Percentiles rank a stretch among this genome's conserved stretches.
Evolutionary conservation across 441 rosid genomes (phyloP).

Genomic region (Gossypium trilobum): DNA sequence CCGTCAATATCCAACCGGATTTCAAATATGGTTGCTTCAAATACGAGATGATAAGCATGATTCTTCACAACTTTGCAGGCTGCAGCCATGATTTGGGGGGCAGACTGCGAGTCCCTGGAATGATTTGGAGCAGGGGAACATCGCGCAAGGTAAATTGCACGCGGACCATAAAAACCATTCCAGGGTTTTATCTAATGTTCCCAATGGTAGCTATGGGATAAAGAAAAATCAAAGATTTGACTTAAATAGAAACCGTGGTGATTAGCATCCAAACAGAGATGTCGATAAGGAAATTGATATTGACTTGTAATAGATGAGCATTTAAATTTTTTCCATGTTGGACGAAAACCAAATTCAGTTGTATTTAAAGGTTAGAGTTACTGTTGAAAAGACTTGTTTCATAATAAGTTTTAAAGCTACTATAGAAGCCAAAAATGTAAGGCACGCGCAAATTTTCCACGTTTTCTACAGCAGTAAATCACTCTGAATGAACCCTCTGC

Average conservation of each 20-base stretch:
- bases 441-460: not conserved
- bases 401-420: not conserved
- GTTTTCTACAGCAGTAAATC: not conserved
- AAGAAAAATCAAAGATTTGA: not conserved
- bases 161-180: not conserved
- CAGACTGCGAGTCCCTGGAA: not conserved
- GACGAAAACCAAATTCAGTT: not conserved
- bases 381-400: not conserved
- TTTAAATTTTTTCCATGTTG: not conserved
- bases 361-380: not conserved
- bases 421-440: not conserved
- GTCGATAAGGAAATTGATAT: not conserved
- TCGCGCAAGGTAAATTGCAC: not conserved
- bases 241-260: not conserved
- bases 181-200: not conserved
- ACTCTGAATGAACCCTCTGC: constrained; percentile 1
- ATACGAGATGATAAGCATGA: not conserved
- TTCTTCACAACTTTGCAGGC: not conserved
- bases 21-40: not conserved
- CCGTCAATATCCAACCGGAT: not conserved
- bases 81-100: not conserved
- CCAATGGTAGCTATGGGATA: not conserved
- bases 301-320: not conserved
- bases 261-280: not conserved
- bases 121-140: not conserved